Base-by-base conservation (phyloP, 768 basidiomycete genomes). In the Boletus rex-veris region DNA sequence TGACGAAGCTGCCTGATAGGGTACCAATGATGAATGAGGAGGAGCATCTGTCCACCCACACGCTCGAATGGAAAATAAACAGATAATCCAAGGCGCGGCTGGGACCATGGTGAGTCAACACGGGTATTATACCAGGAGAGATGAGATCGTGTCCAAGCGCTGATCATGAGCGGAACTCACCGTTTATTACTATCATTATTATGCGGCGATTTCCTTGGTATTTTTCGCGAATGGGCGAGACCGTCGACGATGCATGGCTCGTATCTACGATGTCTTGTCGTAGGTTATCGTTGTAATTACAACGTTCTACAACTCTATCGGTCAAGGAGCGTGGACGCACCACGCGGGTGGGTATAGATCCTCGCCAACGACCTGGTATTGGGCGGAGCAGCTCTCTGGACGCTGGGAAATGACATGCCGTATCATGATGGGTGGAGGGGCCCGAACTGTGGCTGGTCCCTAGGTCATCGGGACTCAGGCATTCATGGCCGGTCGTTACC, bases 131-230 rank as follows among this genome's bases (percentile, higher is more conserved):
- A 3, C 50, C 43, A 18, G 40, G 43, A 37, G 37, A 58, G 56
- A 67, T 52, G 38, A 58, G 53, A 58, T 51, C 41, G 24, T 7
- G 18, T 39, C 30, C 38, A 48, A 52, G 45, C 64, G 64, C 52
- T 65, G 65, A 67, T 68, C 65, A 65, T 65, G 59, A 65, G 33
- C 12, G 55, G 37, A 5, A 45, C 55, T 4, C 5, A 31, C 36
- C 41, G 48, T 35, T 31, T 47, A 37, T 30, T 44, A 18, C 0
- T 35, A 14, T 14, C 14, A 1, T 18, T 38, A 14, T 16, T 9
- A 3, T 38, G 28, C 24, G 51, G 45, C 18, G 42, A 31, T 3
- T 24, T n/a, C 45, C 19, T 47, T 38, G 37, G n/a, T 16, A 16
- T 18, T 38, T 37, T 37, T 38, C 14, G 16, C n/a, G 35, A 38